phyloP scores from a whole-genome alignment of 495 filamentous ascomycete species.

The Chlorociboria aeruginascens region DNA sequence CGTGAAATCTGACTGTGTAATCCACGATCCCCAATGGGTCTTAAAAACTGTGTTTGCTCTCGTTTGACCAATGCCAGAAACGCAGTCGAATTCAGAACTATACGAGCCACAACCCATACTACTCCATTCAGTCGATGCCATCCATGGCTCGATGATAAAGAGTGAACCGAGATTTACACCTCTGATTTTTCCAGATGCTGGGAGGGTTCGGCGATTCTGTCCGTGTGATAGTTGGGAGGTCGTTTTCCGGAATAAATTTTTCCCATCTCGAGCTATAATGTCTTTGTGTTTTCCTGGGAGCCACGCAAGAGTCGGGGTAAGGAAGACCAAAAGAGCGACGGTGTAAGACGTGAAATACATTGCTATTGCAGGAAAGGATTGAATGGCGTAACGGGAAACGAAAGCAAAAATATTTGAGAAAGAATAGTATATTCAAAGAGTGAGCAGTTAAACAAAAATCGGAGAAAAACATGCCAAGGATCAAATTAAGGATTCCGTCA shows the following conservation, averaged over 20 bases:
- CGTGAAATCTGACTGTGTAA: conserved; percentile 42
- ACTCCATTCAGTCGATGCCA: conserved; percentile 36
- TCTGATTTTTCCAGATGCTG: conserved; percentile 32
- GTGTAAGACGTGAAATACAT: no score
- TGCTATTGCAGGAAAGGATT: no score
- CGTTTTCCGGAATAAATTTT: background rate
- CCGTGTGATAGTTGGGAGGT: background rate
- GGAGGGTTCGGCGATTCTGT: background rate
- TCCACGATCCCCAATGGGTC: conserved; percentile 47
- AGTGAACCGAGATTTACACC: conserved; percentile 50
- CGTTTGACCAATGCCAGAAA: conserved; percentile 38
- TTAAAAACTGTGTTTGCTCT: conserved; percentile 41
- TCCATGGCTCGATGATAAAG: conserved; percentile 51
- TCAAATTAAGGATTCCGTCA: no score
- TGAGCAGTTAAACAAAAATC: no score
- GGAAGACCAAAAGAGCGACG: background rate
- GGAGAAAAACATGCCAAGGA: no score
- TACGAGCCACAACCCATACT: conserved; percentile 40
- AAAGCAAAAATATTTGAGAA: no score
- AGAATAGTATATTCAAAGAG: no score
- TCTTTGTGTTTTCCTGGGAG: background rate
- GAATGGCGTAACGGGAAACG: no score
- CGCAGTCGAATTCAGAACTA: conserved; percentile 47
- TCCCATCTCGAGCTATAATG: background rate
- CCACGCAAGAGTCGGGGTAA: background rate